Evolutionary conservation across 768 basidiomycete genomes (phyloP).

Genomic region (Podaxis mareebaensis): DNA sequence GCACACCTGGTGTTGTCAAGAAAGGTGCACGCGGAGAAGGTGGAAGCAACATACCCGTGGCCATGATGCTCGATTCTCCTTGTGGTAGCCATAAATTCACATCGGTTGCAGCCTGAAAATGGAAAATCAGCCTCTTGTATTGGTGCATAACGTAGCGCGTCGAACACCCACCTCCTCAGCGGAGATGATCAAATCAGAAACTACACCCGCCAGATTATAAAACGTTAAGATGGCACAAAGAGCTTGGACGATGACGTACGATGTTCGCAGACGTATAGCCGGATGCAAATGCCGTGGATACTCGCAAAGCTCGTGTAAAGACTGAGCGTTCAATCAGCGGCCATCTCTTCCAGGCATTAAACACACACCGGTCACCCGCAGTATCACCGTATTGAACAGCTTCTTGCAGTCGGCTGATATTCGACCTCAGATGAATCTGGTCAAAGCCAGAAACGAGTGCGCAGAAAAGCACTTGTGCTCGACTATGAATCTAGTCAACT

Average conservation of each 20-base stretch:
- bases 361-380: slow-evolving; percentile 61
- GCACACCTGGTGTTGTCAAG: slow-evolving; percentile 36
- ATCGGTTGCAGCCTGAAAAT: slow-evolving; percentile 52
- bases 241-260: slow-evolving; percentile 36
- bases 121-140: not conserved
- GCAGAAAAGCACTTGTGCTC: slow-evolving; percentile 60
- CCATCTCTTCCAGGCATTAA: not conserved
- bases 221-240: not conserved
- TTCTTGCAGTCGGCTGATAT: slow-evolving; percentile 58
- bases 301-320: slow-evolving; percentile 63
- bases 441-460: slow-evolving; percentile 69
- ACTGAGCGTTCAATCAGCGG: slow-evolving; percentile 30
- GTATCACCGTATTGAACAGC: slow-evolving; percentile 66
- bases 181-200: slow-evolving; percentile 53
- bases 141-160: not conserved
- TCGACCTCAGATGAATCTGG: slow-evolving; percentile 63
- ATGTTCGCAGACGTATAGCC: slow-evolving; percentile 62
- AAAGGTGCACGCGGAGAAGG: not conserved
- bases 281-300: slow-evolving; percentile 53
- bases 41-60: slow-evolving; percentile 42
- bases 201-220: slow-evolving; percentile 31
- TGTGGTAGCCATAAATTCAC: slow-evolving; percentile 56
- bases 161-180: slow-evolving; percentile 59
- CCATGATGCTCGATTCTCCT: slow-evolving; percentile 52
- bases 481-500: slow-evolving; percentile 35